phyloP scores from a whole-genome alignment of 305 asterid species.

The Fraxinus angustifolia region DNA sequence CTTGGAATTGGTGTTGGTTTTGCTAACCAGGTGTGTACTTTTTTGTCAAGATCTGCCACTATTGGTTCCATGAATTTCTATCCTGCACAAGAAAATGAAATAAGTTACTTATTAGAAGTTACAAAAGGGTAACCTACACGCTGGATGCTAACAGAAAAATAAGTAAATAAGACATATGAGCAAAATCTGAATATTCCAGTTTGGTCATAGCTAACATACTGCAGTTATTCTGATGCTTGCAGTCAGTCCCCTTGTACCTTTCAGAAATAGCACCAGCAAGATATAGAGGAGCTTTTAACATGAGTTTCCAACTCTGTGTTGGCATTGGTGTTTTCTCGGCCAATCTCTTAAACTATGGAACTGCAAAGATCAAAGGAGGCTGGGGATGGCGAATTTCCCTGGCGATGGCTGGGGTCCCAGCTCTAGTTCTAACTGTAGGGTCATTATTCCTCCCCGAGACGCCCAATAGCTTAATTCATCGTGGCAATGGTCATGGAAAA shows the following conservation, averaged over 20 bases:
- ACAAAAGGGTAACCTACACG: background rate
- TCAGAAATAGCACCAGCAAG: conserved; percentile 21
- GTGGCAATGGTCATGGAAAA: conserved; percentile 26
- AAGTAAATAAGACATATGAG: background rate
- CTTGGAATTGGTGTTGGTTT: conserved; percentile 65
- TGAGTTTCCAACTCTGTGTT: conserved; percentile 3
- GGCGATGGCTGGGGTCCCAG: conserved; percentile 48
- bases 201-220: background rate
- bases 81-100: background rate
- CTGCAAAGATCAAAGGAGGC: conserved; percentile 39
- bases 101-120: background rate
- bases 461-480: conserved; percentile 57
- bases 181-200: background rate
- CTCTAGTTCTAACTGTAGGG: conserved; percentile 19
- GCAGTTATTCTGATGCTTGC: conserved; percentile 3
- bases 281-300: conserved; percentile 1
- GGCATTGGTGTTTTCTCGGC: background rate
- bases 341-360: conserved; percentile 41
- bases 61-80: background rate
- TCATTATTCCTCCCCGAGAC: conserved; percentile 61
- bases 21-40: conserved; percentile 38
- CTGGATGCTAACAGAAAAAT: background rate
- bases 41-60: background rate
- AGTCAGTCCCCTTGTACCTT: conserved; percentile 56
- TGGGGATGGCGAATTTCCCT: conserved; percentile 61